Evolutionary conservation across 1,139 yeast genomes (phyloP), one percentile per base, ranked within the genome.

Genomic region (Suhomyces chickasaworum): DNA sequence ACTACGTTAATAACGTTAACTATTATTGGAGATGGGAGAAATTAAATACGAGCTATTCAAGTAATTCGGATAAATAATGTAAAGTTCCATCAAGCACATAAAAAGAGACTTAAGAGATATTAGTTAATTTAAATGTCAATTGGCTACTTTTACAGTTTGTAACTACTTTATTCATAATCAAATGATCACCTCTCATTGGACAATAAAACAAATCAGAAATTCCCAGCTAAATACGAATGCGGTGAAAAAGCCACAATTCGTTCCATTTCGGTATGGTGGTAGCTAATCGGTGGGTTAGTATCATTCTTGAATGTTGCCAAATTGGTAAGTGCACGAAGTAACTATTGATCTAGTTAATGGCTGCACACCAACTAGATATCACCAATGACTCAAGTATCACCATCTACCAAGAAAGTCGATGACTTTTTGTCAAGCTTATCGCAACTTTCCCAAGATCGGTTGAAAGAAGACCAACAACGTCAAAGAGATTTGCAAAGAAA

Each of bases 391-490:
- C 40, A 42, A 13, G 44, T 39, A 4, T 65, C 71, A 22, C 68
- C 72, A 1, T 63, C 70, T 3, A 45, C 61, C 8, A 55, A 59
- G 33, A 63, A 64, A 39, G 75, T 69, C 16, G 68, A 69, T 47
- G 71, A 66, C 45, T 70, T 70, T 50, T 55, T 70, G 34, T 56
- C 68, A n/a, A 59, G 62, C 31, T 51, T 70, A 32, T 70, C 75
- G 2, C 59, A 64, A 46, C 49, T 69, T 8, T 68, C 74, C 0
- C 73, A 66, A 49, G 66, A 62, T 17, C 55, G 68, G 39, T 47
- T 68, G 18, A 52, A 55, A 30, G 71, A 70, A 45, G 73, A 67
- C 50, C 66, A 64, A 31, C 64, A 63, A 45, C 56, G 73, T 25
- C 73, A 67, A 49, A 57, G 73, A 20, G 56, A 56, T 5, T 58